phyloP scores from a whole-genome alignment of 2,329 filamentous ascomycete species.

The Fonsecaea nubica region DNA sequence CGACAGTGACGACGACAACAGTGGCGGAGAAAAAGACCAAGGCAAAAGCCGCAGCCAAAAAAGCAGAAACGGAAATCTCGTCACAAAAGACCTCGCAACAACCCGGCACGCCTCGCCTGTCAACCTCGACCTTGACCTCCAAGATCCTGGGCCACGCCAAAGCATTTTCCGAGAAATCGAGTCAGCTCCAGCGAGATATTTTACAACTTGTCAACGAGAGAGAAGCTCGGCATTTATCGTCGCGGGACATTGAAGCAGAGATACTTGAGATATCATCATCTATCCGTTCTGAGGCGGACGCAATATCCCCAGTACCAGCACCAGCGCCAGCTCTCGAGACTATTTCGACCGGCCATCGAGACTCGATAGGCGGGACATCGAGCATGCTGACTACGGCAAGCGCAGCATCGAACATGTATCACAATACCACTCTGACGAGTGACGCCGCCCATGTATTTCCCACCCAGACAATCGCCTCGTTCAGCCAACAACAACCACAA shows the following conservation, averaged over 20 bases:
- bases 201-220: conserved; percentile 8
- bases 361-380: background rate
- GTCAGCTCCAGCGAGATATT: conserved; percentile 12
- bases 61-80: background rate
- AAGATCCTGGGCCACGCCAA: conserved; percentile 28
- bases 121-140: conserved; percentile 3
- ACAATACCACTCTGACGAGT: background rate
- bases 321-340: background rate
- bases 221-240: conserved; percentile 11
- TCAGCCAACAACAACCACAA: conserved; percentile 6
- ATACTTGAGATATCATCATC: background rate
- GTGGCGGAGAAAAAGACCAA: background rate
- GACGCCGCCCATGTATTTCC: background rate
- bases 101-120: no score
- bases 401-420: background rate
- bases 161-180: conserved; percentile 24
- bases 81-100: background rate
- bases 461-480: background rate
- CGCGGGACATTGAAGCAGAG: background rate
- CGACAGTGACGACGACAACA: no score
- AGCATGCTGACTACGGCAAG: background rate
- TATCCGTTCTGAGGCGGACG: background rate
- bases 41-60: conserved; percentile 14
- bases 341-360: no score
- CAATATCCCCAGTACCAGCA: no score